A percentile compares a stretch with the other conserved stretches of the same genome.
Evolutionary conservation across 1,139 yeast genomes (phyloP).

Genomic region (Yamadazyma diospyri): DNA sequence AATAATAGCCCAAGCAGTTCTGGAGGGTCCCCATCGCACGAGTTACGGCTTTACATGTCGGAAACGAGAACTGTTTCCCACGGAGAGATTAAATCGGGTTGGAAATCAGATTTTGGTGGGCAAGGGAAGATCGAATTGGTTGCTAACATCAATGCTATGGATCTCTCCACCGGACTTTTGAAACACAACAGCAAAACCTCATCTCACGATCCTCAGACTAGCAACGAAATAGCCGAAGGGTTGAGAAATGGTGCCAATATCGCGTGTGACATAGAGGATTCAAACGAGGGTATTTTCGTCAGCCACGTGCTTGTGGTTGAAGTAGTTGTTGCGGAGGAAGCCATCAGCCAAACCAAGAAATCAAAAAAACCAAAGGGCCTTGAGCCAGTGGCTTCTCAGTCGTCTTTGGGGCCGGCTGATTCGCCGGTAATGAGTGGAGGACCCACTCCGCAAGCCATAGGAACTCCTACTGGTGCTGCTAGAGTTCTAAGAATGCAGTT

Average conservation of each 20-base stretch:
- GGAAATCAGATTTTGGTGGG: conserved; percentile 88
- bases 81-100: conserved; percentile 83
- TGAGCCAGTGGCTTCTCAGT: conserved; percentile 27
- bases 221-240: conserved; percentile 24
- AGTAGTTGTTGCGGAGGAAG: conserved; percentile 90
- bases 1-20: background rate
- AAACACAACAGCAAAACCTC: conserved; percentile 26
- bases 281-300: conserved; percentile 72
- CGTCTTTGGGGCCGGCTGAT: conserved; percentile 15
- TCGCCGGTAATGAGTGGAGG: conserved; percentile 6
- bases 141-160: conserved; percentile 60
- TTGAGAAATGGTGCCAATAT: conserved; percentile 52
- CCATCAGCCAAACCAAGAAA: conserved; percentile 36
- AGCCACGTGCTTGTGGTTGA: conserved; percentile 77
- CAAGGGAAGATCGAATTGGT: conserved; percentile 75
- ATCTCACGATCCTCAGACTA: conserved; percentile 20
- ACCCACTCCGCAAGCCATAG: conserved; percentile 34
- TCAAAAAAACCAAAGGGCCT: conserved; percentile 11
- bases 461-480: conserved; percentile 92
- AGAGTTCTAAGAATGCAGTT: conserved; percentile 94
- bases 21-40: conserved; percentile 7
- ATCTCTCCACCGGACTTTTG: conserved; percentile 52
- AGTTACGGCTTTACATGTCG: conserved; percentile 52
- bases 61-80: conserved; percentile 69
- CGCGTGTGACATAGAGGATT: conserved; percentile 80